These are phyloP conservation scores for Tympanopsis confertula DNA, from an alignment of 2,329 filamentous ascomycete species.

Conservation along the genomic window DNA sequence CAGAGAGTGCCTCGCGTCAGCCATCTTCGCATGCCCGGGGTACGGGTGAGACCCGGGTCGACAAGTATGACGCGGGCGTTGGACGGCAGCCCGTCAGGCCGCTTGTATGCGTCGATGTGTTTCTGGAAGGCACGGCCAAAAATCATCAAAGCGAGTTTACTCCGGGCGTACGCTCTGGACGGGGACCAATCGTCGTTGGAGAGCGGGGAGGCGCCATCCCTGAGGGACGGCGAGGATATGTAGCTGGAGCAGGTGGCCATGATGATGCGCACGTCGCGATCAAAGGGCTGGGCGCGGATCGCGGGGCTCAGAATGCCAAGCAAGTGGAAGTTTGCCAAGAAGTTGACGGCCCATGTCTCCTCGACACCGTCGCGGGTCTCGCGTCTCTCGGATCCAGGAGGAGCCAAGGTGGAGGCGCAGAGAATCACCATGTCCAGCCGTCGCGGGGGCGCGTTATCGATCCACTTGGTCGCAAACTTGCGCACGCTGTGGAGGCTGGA, in stretches of 20 bases:
- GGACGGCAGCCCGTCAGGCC: constrained; percentile 72
- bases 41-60: constrained; percentile 75
- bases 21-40: constrained; percentile 79
- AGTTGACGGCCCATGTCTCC: constrained; percentile 88
- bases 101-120: constrained; percentile 71
- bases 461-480: constrained; percentile 91
- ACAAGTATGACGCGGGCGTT: constrained; percentile 76
- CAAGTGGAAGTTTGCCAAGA: constrained; percentile 88
- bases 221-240: constrained; percentile 47
- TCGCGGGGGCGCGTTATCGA: constrained; percentile 83
- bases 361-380: constrained; percentile 73
- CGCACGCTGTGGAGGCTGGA: constrained; percentile 84
- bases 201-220: constrained; percentile 28
- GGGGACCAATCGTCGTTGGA: constrained; percentile 41
- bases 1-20: constrained; percentile 72
- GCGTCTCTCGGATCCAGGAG: constrained; percentile 45
- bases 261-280: constrained; percentile 82
- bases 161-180: constrained; percentile 47
- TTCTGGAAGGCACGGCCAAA: constrained; percentile 89
- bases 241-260: constrained; percentile 82
- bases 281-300: constrained; percentile 79
- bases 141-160: constrained; percentile 71
- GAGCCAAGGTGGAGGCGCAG: constrained; percentile 69
- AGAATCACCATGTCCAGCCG: constrained; percentile 84
- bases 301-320: constrained; percentile 84